Evolutionary conservation across 495 filamentous ascomycete genomes (phyloP).

Genomic region (Astrocystis sublimbata): DNA sequence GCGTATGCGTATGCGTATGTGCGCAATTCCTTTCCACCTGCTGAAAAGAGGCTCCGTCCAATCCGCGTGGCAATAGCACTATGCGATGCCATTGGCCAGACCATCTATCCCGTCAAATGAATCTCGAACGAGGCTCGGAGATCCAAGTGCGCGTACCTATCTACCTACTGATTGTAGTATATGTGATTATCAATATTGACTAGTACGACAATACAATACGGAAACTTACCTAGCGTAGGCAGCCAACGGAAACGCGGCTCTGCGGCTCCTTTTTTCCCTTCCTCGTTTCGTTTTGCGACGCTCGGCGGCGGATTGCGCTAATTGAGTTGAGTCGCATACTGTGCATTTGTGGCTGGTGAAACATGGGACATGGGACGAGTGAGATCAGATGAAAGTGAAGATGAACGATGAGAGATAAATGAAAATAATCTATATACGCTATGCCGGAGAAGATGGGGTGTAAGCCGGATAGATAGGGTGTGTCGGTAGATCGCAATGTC

Average conservation of each 20-base stretch:
- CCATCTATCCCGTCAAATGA: too few species aligned
- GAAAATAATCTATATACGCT: background rate
- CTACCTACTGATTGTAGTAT: too few species aligned
- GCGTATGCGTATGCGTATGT: background rate
- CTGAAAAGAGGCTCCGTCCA: background rate
- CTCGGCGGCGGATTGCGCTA: too few species aligned
- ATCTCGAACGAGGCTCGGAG: too few species aligned
- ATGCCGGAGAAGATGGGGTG: background rate
- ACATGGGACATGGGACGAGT: too few species aligned
- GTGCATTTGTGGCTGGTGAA: conserved; percentile 14
- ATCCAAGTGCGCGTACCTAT: too few species aligned
- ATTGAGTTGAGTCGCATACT: background rate
- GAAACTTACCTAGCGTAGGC: background rate
- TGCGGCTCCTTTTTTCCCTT: background rate
- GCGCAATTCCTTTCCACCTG: too few species aligned
- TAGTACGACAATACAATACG: too few species aligned
- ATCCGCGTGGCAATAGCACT: background rate
- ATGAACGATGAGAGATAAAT: background rate
- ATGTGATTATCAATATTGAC: background rate
- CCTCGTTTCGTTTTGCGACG: too few species aligned
- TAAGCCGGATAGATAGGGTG: background rate
- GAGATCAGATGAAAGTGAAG: background rate
- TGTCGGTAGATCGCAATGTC: background rate
- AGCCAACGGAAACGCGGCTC: background rate
- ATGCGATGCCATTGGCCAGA: background rate